Evolutionary conservation across 495 filamentous ascomycete genomes (phyloP), one percentile per base, ranked within the genome.

Genomic region (Lindgomyces ingoldianus): DNA sequence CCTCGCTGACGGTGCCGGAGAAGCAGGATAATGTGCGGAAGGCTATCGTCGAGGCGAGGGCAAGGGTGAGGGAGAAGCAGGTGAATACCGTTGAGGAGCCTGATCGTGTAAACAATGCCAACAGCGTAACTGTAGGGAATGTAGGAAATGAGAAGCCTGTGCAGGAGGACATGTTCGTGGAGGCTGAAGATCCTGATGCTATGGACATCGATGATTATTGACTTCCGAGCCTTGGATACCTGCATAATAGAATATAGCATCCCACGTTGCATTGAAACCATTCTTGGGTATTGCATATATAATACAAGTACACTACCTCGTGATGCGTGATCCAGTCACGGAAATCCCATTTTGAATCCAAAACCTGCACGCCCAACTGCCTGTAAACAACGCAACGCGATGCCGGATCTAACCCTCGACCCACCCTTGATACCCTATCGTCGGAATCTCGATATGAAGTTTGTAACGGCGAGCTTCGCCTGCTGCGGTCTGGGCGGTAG

Each of bases 11-110:
- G 0, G 79, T 95, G 18, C 86, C 91, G 10, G 79, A 84, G 71
- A 89, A 93, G 65, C 79, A 87, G 49, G 93, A 96, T 71, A 89
- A 82, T 68, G 91, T 97, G 50, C 81, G 91, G 51, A 93, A 87
- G 71, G 91, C 90, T 4, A 91, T 98, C 57, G 79, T 95, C 51
- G 93, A 96, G 74, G 87, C 90, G 19, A 80, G 92, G 45, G 85
- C 83, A 10, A 81, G 91, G 60, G 80, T 84, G 47, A 77, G 85
- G 46, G 81, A 87, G 69, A 78, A 73, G 60, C 79, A 81, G 64
- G 65, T 52, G 25, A 65, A 65, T 24, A 14, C 39, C 14, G 24
- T 58, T 9, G 18, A n/a, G 42, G 64, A 68, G 52, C 44, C 45
- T 19, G 53, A 47, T 45, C 22, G 57, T 16, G 24, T 22, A 36